Percentiles rank a stretch among this genome's conserved stretches.
Evolutionary conservation across 805 yeast species (phyloP).

Genomic region (Lipomyces chichibuensis): DNA sequence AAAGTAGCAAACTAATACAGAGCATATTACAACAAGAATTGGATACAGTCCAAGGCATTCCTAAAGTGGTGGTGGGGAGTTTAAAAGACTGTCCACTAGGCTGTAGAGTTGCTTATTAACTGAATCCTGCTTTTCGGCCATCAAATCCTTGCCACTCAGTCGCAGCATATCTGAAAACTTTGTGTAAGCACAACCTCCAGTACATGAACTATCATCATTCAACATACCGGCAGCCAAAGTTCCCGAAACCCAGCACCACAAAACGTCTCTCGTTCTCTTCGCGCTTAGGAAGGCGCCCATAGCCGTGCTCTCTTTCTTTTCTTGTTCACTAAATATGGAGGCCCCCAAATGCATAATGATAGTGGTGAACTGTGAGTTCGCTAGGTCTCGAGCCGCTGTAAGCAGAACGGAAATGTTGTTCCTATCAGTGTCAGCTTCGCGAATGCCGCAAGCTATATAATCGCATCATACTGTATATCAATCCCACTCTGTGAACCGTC

Average conservation of each 20-base stretch:
- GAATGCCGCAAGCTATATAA: background rate
- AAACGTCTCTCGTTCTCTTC: conserved; percentile 18
- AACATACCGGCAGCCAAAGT: conserved; percentile 8
- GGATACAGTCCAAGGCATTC: background rate
- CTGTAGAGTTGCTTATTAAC: conserved; percentile 12
- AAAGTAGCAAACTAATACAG: background rate
- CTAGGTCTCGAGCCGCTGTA: conserved; percentile 13
- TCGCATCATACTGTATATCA: conserved; percentile 7
- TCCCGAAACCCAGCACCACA: conserved; percentile 35
- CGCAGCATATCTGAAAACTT: conserved; percentile 6
- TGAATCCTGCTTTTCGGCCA: conserved; percentile 19
- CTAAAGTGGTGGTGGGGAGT: background rate
- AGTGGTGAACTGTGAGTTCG: conserved; percentile 29
- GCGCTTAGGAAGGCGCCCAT: conserved; percentile 27
- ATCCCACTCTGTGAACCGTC: background rate
- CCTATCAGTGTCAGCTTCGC: conserved; percentile 3
- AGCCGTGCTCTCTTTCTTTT: conserved; percentile 16
- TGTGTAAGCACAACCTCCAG: background rate
- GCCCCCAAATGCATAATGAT: conserved; percentile 27
- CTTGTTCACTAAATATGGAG: conserved; percentile 3
- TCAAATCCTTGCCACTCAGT: conserved; percentile 23
- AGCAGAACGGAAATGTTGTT: conserved; percentile 19
- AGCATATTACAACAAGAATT: background rate
- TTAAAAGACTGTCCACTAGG: conserved; percentile 9
- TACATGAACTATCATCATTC: background rate